These are phyloP conservation scores for Trichoderma sp. DNA, from an alignment of 2,329 filamentous ascomycete species.

Conservation along the genomic window DNA sequence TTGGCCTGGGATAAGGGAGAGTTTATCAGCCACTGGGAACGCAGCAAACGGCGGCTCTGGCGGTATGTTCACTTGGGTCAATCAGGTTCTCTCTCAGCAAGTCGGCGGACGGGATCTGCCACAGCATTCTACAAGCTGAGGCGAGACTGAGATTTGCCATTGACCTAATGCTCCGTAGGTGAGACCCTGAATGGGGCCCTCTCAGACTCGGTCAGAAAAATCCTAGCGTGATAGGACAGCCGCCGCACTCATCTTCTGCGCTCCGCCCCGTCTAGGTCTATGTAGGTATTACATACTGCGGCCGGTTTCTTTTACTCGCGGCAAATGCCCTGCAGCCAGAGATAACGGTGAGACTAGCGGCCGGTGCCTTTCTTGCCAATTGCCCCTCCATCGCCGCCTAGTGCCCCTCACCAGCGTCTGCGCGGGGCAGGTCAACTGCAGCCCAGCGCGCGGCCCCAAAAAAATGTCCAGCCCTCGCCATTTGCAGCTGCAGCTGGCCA, in stretches of 20 bases:
- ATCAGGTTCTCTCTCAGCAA: slow-evolving; percentile 8
- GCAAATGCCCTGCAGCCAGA: neutral
- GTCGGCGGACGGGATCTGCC: neutral
- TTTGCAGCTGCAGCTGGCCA: neutral
- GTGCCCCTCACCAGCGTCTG: slow-evolving; percentile 13
- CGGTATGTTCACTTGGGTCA: neutral
- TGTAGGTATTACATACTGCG: slow-evolving; percentile 12
- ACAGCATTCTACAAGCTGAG: neutral
- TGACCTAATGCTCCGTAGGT: neutral
- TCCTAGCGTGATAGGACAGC: neutral
- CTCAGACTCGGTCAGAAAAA: neutral
- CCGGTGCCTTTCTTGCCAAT: slow-evolving; percentile 13
- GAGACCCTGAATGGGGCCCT: neutral
- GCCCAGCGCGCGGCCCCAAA: neutral
- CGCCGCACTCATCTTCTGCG: slow-evolving; percentile 26
- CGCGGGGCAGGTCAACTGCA: slow-evolving; percentile 16
- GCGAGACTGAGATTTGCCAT: neutral
- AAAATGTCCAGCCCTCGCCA: slow-evolving; percentile 9
- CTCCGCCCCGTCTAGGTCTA: slow-evolving; percentile 14
- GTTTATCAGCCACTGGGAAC: slow-evolving; percentile 3
- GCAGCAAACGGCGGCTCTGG: slow-evolving; percentile 3
- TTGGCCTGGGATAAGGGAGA: neutral
- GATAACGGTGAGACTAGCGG: slow-evolving; percentile 28
- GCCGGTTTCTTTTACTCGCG: slow-evolving; percentile 18
- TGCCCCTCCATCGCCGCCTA: slow-evolving; percentile 13